Conservation (phyloP, 371 early-diverging fungal species). For the Globomyces sp. region DNA sequence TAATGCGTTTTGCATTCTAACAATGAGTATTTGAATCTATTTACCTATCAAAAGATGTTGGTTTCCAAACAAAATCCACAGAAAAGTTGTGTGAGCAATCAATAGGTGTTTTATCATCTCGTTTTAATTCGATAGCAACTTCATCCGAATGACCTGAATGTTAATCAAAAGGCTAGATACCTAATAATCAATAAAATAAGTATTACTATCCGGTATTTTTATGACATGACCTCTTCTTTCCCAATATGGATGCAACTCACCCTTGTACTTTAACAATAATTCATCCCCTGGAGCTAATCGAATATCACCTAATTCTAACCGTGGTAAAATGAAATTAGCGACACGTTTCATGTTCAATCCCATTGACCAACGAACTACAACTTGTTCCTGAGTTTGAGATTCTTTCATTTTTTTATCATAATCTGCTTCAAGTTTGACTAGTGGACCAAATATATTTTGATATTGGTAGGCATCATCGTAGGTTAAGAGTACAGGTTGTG, state of each 20-base stretch:
- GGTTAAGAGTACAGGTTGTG: slow-evolving; percentile 71
- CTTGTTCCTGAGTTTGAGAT: slow-evolving; percentile 93
- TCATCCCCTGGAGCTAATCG: slow-evolving; percentile 97
- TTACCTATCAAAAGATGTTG: slow-evolving; percentile 91
- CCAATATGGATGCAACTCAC: slow-evolving; percentile 83
- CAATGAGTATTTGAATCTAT: background rate
- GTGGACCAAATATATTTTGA: slow-evolving; percentile 91
- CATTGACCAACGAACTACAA: slow-evolving; percentile 96
- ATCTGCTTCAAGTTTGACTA: slow-evolving; percentile 96
- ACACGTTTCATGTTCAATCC: slow-evolving; percentile 91
- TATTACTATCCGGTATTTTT: slow-evolving; percentile 88
- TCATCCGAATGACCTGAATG: slow-evolving; percentile 82
- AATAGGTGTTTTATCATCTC: slow-evolving; percentile 62
- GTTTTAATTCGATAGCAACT: slow-evolving; percentile 78
- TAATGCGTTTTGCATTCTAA: slow-evolving; percentile 88
- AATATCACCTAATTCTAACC: slow-evolving; percentile 89
- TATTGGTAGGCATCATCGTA: slow-evolving; percentile 94
- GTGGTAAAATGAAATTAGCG: slow-evolving; percentile 91
- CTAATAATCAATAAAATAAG: background rate
- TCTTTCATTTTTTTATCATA: slow-evolving; percentile 95
- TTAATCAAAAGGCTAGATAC: too few species aligned
- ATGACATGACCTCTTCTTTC: slow-evolving; percentile 89
- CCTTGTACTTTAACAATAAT: slow-evolving; percentile 81
- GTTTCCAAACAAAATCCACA: slow-evolving; percentile 99
- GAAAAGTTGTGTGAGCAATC: slow-evolving; percentile 91